Evolutionary conservation across 768 basidiomycete genomes (phyloP).

Genomic region (Agrocybe pediades): DNA sequence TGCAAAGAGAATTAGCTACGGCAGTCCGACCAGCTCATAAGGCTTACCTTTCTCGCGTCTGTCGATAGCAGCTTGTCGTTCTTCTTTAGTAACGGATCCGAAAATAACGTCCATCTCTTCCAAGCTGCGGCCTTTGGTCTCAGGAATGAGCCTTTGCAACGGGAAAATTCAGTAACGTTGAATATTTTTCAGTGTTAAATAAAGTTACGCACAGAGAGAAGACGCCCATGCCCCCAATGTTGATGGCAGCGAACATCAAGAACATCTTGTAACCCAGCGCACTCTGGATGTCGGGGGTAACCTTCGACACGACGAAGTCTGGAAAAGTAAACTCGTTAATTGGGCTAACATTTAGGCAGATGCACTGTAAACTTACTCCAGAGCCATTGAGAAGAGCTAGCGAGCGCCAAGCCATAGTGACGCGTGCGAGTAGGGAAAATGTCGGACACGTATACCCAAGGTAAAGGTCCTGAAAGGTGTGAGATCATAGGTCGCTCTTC

Average conservation of each 20-base stretch:
- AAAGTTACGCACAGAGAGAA: slow-evolving; percentile 57
- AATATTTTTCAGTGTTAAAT: background rate
- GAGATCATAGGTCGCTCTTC: background rate
- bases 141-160: slow-evolving; percentile 50
- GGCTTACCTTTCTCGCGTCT: slow-evolving; percentile 33
- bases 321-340: background rate
- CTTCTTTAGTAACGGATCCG: slow-evolving; percentile 56
- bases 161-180: background rate
- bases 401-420: slow-evolving; percentile 77
- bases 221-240: slow-evolving; percentile 66
- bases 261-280: slow-evolving; percentile 74
- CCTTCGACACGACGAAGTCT: slow-evolving; percentile 57
- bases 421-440: slow-evolving; percentile 87
- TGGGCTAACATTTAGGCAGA: background rate
- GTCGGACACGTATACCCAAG: slow-evolving; percentile 72
- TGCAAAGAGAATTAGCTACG: background rate
- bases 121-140: slow-evolving; percentile 59
- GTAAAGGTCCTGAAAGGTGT: slow-evolving; percentile 41
- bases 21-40: background rate
- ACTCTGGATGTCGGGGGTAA: slow-evolving; percentile 64
- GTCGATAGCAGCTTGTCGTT: slow-evolving; percentile 54
- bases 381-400: slow-evolving; percentile 81
- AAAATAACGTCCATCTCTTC: slow-evolving; percentile 58
- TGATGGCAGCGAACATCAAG: slow-evolving; percentile 75
- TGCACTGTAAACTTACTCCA: slow-evolving; percentile 55